phyloP scores from a whole-genome alignment of 768 basidiomycete species.

The Lanmaoa pseudosensibilis region DNA sequence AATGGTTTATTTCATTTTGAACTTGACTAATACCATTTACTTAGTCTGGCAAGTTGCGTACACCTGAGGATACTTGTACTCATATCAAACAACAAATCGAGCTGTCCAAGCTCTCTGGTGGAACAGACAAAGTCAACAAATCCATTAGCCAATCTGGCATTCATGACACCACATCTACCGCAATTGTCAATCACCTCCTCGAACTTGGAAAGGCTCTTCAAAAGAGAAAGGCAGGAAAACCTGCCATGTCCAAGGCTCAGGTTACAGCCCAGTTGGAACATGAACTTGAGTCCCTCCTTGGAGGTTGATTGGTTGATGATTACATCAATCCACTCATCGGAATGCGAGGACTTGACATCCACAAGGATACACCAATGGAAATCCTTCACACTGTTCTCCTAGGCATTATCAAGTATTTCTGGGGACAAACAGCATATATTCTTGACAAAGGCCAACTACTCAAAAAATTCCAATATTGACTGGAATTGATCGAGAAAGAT shows the following conservation, averaged over 20 bases:
- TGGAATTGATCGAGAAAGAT: conserved; percentile 23
- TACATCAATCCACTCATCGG: conserved; percentile 15
- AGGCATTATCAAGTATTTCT: conserved; percentile 38
- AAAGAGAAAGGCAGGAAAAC: conserved; percentile 1
- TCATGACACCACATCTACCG: conserved; percentile 31
- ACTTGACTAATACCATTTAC: too few relatives aligned
- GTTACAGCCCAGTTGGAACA: not conserved
- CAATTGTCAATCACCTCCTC: conserved; percentile 31
- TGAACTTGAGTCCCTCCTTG: conserved; percentile 3
- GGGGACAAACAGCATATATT: conserved; percentile 21
- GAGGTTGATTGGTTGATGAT: conserved; percentile 4
- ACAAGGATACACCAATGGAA: conserved; percentile 34
- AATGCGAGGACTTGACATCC: conserved; percentile 28
- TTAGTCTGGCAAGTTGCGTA: conserved; percentile 6
- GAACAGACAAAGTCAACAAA: conserved; percentile 9
- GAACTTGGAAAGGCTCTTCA: conserved; percentile 26
- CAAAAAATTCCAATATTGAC: conserved; percentile 19
- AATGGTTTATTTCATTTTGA: too few relatives aligned
- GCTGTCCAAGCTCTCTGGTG: conserved; percentile 4
- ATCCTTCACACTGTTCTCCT: conserved; percentile 37
- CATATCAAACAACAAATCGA: conserved; percentile 8
- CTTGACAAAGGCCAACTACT: conserved; percentile 26
- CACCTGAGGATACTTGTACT: not conserved
- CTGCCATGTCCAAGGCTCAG: conserved; percentile 1
- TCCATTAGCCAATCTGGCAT: conserved; percentile 38